A percentile compares a stretch with the other conserved stretches of the same genome.
phyloP scores from a whole-genome alignment of 441 rosid genomes.

The Capsella rubella region DNA sequence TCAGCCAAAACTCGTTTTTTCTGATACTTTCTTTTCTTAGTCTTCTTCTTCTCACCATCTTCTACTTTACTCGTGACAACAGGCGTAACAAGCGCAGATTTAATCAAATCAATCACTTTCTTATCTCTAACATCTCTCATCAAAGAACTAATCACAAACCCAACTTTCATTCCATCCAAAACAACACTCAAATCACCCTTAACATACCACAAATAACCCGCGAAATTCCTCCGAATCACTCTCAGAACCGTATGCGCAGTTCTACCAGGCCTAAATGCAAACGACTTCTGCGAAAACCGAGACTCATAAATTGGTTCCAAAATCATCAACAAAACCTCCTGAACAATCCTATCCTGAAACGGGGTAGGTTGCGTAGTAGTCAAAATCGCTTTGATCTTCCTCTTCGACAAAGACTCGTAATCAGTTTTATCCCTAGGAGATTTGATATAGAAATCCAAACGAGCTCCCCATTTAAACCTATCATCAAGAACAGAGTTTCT shows the following conservation, averaged over 20 bases:
- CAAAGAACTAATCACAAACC: constrained; percentile 79
- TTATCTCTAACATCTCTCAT: constrained; percentile 96
- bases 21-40: constrained; percentile 86
- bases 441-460: constrained; percentile 82
- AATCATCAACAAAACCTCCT: constrained; percentile 85
- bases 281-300: constrained; percentile 86
- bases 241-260: constrained; percentile 83
- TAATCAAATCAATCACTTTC: constrained; percentile 88
- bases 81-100: constrained; percentile 79
- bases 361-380: constrained; percentile 89
- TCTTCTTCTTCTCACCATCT: constrained; percentile 71
- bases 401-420: constrained; percentile 81
- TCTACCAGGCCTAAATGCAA: constrained; percentile 92
- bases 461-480: constrained; percentile 94
- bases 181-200: constrained; percentile 89
- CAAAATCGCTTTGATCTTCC: constrained; percentile 87
- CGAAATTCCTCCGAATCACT: constrained; percentile 88
- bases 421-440: constrained; percentile 89
- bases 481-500: constrained; percentile 92
- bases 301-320: constrained; percentile 89
- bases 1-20: constrained; percentile 93
- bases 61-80: constrained; percentile 65
- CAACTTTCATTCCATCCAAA: constrained; percentile 91
- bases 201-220: constrained; percentile 90
- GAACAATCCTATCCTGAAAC: constrained; percentile 93